These are phyloP conservation scores for Nemophila menziesii DNA, from an alignment of 257 asterid genomes.

Conservation along the genomic window DNA sequence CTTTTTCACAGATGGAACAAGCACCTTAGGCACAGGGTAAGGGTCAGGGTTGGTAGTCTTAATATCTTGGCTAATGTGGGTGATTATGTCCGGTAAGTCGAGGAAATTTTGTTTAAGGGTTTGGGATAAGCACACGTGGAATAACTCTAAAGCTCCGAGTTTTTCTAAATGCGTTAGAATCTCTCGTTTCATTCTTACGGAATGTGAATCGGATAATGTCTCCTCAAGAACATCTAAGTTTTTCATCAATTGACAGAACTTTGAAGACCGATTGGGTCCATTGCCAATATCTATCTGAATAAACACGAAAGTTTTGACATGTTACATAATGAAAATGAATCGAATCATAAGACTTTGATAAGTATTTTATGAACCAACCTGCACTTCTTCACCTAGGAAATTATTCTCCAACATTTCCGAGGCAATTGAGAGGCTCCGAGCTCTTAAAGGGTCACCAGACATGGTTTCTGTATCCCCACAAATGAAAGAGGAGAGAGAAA, in stretches of 20 bases:
- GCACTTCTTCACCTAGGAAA: conserved; percentile 28
- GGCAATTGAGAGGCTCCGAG: conserved; percentile 29
- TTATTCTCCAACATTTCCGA: conserved; percentile 32
- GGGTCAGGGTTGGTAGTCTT: conserved; percentile 13
- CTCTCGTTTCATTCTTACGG: conserved; percentile 47
- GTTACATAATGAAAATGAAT: not conserved
- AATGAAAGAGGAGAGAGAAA: conserved; percentile 32
- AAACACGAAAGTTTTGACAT: conserved; percentile 12
- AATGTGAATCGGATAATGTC: conserved; percentile 44
- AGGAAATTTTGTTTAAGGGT: conserved; percentile 19
- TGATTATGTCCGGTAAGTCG: conserved; percentile 17
- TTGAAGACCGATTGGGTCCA: conserved; percentile 20
- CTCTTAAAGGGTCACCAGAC: conserved; percentile 29
- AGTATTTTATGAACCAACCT: conserved; percentile 23
- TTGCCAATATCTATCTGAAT: conserved; percentile 29
- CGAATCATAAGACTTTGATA: not conserved
- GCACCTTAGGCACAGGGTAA: conserved; percentile 21
- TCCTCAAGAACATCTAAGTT: conserved; percentile 53
- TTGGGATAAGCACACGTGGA: conserved; percentile 44
- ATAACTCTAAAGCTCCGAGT: conserved; percentile 67
- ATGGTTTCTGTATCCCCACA: conserved; percentile 37
- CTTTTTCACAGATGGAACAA: conserved; percentile 43
- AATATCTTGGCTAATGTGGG: conserved; percentile 28
- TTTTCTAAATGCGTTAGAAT: conserved; percentile 58
- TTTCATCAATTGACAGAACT: conserved; percentile 51